A percentile compares a stretch with the other conserved stretches of the same genome.
Conservation (phyloP, 208 protist genomes). For the Leishmania amazonensis region DNA sequence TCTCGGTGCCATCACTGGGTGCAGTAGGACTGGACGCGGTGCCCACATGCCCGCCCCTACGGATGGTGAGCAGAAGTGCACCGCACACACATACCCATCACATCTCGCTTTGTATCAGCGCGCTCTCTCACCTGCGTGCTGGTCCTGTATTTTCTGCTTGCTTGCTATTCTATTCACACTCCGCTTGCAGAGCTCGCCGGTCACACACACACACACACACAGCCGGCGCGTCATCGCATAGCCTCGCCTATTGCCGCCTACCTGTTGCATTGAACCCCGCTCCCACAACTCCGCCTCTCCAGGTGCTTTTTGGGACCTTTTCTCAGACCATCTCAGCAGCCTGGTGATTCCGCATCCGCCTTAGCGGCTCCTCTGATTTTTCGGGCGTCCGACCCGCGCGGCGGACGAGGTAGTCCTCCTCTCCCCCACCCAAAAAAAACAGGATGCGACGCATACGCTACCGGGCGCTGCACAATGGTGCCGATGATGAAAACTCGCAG, state of each 20-base stretch:
- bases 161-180: background rate
- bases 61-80: background rate
- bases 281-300: background rate
- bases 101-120: background rate
- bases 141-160: background rate
- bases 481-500: background rate
- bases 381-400: constrained; percentile 4
- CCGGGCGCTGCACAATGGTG: background rate
- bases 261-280: too few relatives aligned
- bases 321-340: background rate
- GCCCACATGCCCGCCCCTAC: background rate
- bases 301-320: background rate
- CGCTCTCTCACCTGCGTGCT: background rate
- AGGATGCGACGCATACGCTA: constrained; percentile 26
- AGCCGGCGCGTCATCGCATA: background rate
- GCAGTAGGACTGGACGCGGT: background rate
- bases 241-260: background rate
- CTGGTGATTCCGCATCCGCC: background rate
- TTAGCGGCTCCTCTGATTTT: background rate
- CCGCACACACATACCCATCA: background rate
- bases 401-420: constrained; percentile 7
- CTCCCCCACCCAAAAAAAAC: background rate
- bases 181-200: background rate
- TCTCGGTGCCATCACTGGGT: background rate
- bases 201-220: background rate